phyloP scores from a whole-genome alignment of 2,329 filamentous ascomycete genomes.

The Pyrenochaeta sp. region DNA sequence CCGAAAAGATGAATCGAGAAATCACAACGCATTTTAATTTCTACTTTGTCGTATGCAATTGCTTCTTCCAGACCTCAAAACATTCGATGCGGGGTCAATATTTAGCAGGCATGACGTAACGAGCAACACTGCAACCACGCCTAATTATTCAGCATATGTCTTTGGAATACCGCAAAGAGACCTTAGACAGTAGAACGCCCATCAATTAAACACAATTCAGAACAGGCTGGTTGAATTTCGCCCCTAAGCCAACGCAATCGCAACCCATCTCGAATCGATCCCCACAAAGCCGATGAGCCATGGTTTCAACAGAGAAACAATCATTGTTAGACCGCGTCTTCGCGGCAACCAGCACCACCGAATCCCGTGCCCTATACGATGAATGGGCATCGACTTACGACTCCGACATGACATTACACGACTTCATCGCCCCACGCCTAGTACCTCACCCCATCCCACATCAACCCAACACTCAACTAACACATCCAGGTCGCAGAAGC shows the following conservation, averaged over 20 bases:
- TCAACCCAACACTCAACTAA: background rate
- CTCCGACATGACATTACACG: conserved; percentile 42
- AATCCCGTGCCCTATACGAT: conserved; percentile 55
- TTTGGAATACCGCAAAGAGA: no score
- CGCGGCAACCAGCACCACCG: conserved; percentile 43
- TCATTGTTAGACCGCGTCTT: conserved; percentile 51
- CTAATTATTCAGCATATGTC: no score
- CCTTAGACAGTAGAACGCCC: no score
- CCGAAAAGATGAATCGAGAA: no score
- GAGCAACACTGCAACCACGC: no score
- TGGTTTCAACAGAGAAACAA: conserved; percentile 9
- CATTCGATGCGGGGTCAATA: no score
- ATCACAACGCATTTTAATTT: no score
- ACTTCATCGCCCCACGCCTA: conserved; percentile 54
- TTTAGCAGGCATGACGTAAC: no score
- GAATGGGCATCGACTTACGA: conserved; percentile 46
- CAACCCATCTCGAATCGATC: background rate
- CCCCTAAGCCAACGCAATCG: background rate
- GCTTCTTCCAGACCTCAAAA: no score
- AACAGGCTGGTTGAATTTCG: background rate
- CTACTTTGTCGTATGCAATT: no score
- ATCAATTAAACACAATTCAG: no score
- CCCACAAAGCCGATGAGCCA: background rate
- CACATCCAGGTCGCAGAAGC: conserved; percentile 24
- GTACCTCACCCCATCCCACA: conserved; percentile 14